Base-by-base conservation (phyloP, 768 basidiomycete genomes). In the Brasilioporus rufonigricans region DNA sequence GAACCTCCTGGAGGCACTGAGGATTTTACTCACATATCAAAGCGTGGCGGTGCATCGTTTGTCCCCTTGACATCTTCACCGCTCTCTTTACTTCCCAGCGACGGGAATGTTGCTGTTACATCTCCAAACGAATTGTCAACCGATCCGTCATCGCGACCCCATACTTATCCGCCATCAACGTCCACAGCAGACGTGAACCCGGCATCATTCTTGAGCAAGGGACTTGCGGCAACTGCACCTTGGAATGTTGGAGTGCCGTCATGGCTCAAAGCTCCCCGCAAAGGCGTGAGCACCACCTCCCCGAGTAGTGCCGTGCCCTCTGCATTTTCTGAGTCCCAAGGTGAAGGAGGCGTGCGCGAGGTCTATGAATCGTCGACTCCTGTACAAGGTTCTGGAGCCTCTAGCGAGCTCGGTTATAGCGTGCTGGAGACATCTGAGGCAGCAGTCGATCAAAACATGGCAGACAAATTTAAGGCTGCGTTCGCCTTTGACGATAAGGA, bases 401-500 rank as follows among this genome's bases (percentile, higher is more conserved):
- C 74, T 29, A 76, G 76, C 36, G 87, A 90, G 58, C 74, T 90
- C 59, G 83, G 87, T 1, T 93, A 85, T 71, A 94, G 93, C 60
- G 78, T 96, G 40, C 76, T 95, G 39, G 92, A 97, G 63, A 81
- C 84, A 21, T 85, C 85, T 1, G 83, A 85, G 59, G 76, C 78
- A 27, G 63, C 74, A 7, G 73, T 86, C 14, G 91, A 93, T 62
- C 68, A 74, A 31, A 86, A 86, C 52, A 76, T 79, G 27, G 74
- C 74, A 21, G 87, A 89, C 53, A 93, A 93, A 71, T 97, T 96
- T 66, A 80, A 86, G 45, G 67, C 72, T 35, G 79, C 83, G 1
- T 98, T 98, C 73, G 92, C 93, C 1, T 86, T 96, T 58, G 86
- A 90, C 53, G 91, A 93, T 58, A 91, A 85, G 68, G 96, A 98